Percentiles rank a stretch among this genome's conserved stretches.
Conservation (phyloP, 2,329 filamentous ascomycete species). For the Diplocarpon mali region DNA sequence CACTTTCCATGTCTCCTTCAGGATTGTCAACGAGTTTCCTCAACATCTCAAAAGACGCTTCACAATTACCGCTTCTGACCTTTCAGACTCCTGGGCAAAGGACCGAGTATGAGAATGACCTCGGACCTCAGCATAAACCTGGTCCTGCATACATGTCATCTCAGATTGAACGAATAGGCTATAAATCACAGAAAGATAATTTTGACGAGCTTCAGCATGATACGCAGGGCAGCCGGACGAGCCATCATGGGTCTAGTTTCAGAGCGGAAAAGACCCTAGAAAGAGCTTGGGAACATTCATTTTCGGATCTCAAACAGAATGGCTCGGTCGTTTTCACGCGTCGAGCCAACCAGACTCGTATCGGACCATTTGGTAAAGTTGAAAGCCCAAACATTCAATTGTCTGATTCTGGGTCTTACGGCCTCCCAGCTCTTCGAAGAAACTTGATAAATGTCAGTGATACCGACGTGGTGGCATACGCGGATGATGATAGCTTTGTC, state of each 20-base stretch:
- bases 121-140: background rate
- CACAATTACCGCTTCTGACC: too few relatives aligned
- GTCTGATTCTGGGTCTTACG: background rate
- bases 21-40: background rate
- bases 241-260: background rate
- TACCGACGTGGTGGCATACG: background rate
- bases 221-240: background rate
- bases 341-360: background rate
- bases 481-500: slow-evolving; percentile 20
- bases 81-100: too few relatives aligned
- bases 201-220: slow-evolving; percentile 8
- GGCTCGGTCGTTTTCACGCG: slow-evolving; percentile 5
- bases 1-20: background rate
- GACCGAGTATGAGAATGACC: too few relatives aligned
- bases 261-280: background rate
- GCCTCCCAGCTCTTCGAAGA: slow-evolving; percentile 2
- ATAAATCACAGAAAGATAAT: slow-evolving; percentile 1
- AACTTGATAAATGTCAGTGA: background rate
- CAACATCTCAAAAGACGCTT: too few relatives aligned
- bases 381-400: background rate
- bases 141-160: background rate
- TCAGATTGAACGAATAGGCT: background rate
- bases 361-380: background rate
- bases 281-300: background rate
- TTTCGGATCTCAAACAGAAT: slow-evolving; percentile 8